phyloP scores from a whole-genome alignment of 805 yeast genomes.

The Yarrowia bubula region DNA sequence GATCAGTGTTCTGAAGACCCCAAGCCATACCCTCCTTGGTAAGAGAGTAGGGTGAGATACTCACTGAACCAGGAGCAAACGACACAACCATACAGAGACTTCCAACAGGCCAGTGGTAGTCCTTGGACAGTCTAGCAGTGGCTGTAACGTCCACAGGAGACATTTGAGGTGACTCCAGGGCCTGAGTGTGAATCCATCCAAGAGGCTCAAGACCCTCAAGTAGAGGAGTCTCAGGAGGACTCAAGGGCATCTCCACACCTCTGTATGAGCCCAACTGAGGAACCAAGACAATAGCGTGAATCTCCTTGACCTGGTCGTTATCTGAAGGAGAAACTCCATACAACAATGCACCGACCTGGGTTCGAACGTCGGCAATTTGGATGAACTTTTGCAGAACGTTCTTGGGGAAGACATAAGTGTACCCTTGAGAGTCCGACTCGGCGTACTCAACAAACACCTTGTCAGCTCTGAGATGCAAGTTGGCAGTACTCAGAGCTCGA shows the following conservation, averaged over 20 bases:
- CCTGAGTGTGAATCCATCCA: constrained; percentile 94
- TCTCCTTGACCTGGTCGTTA: constrained; percentile 71
- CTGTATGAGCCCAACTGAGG: constrained; percentile 83
- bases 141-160: constrained; percentile 69
- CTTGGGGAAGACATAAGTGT: constrained; percentile 77
- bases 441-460: constrained; percentile 66
- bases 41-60: constrained; percentile 64
- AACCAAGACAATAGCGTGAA: constrained; percentile 68
- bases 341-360: constrained; percentile 77
- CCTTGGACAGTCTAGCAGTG: constrained; percentile 46
- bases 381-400: constrained; percentile 75
- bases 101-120: constrained; percentile 44
- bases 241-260: constrained; percentile 62
- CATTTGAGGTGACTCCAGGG: constrained; percentile 60
- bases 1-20: constrained; percentile 66
- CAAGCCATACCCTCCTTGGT: constrained; percentile 68
- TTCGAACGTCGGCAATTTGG: constrained; percentile 73
- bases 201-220: constrained; percentile 66
- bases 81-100: constrained; percentile 63
- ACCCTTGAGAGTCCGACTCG: constrained; percentile 44
- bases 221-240: constrained; percentile 42
- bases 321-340: constrained; percentile 80
- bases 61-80: constrained; percentile 79
- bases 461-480: constrained; percentile 69
- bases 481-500: constrained; percentile 75